Percentiles rank a stretch among this genome's conserved stretches.
Conservation (phyloP, 2,329 filamentous ascomycete species). For the Exophiala lecanii-corni region DNA sequence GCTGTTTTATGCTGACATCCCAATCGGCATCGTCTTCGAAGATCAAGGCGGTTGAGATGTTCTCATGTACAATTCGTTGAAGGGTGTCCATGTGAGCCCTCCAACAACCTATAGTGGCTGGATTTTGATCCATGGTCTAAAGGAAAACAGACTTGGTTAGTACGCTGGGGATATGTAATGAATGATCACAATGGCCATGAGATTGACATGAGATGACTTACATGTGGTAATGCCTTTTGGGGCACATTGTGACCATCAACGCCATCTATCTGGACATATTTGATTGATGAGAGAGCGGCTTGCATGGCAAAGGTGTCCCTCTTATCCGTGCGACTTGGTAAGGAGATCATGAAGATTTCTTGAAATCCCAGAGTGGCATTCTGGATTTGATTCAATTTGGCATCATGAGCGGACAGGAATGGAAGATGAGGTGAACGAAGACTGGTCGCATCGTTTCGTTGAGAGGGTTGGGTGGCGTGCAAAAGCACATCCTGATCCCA, state of each 20-base stretch:
- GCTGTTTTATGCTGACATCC: conserved; percentile 49
- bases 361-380: conserved; percentile 28
- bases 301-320: conserved; percentile 46
- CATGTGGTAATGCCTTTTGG: conserved; percentile 21
- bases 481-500: neutral
- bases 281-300: conserved; percentile 35
- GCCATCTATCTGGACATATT: conserved; percentile 20
- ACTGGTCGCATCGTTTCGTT: neutral
- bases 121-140: conserved; percentile 18
- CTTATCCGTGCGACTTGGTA: conserved; percentile 47
- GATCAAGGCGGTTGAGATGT: conserved; percentile 47
- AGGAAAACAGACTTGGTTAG: too few relatives aligned
- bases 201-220: conserved; percentile 15
- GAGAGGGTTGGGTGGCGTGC: neutral
- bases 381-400: conserved; percentile 7
- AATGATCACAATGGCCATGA: too few relatives aligned
- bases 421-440: neutral
- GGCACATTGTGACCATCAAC: conserved; percentile 19
- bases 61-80: conserved; percentile 40
- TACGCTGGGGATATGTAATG: too few relatives aligned
- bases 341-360: conserved; percentile 44
- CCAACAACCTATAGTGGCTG: conserved; percentile 31
- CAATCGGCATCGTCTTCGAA: conserved; percentile 57
- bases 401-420: neutral
- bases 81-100: conserved; percentile 39